Evolutionary conservation across 768 basidiomycete species (phyloP), one percentile per base, ranked within the genome.

Genomic region (Calocybe cyanea): DNA sequence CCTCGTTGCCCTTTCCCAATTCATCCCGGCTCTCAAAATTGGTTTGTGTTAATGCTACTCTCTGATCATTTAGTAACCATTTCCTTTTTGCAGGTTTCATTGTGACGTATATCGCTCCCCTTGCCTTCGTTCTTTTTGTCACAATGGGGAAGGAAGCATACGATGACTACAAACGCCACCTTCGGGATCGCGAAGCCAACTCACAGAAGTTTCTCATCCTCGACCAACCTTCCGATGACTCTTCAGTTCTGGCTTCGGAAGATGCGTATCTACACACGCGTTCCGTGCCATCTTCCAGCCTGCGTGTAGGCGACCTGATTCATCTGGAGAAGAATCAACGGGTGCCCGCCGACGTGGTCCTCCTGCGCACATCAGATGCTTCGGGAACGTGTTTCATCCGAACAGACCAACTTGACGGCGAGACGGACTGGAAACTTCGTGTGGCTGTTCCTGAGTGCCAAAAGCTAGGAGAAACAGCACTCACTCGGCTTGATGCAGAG

Each of bases 111-210:
- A 80, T 98, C 47, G 95, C 92, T 0, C 96, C 96, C 1, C 79
- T 99, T 7, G 95, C 91, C 0, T 97, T 99, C 58, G 96, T 99
- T 2, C 75, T 99, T 1, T 80, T 71, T 49, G 89, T 99, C 4
- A 98, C 96, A 2, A 94, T 98, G 80, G 95, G 95, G 17, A 99
- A 99, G 64, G 96, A 99, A 66, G 96, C 96, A 2, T 95, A 92
- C 59, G 96, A 99, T 62, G 95, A 99, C 69, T 97, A 96, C 73
- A 87, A 92, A 58, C 90, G 95, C 19, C 77, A 94, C 58, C 78
- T 85, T 7, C 84, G 96, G 38, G 96, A 98, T 65, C 77, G 81
- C 33, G 92, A 97, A 64, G 93, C 96, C 45, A 99, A 99, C 61
- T 96, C 93, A 0, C 85, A 90, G 48, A 85, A 84, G 53, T 98